phyloP scores from a whole-genome alignment of 2,329 filamentous ascomycete species.

The Arthrobotrys musiformis region DNA sequence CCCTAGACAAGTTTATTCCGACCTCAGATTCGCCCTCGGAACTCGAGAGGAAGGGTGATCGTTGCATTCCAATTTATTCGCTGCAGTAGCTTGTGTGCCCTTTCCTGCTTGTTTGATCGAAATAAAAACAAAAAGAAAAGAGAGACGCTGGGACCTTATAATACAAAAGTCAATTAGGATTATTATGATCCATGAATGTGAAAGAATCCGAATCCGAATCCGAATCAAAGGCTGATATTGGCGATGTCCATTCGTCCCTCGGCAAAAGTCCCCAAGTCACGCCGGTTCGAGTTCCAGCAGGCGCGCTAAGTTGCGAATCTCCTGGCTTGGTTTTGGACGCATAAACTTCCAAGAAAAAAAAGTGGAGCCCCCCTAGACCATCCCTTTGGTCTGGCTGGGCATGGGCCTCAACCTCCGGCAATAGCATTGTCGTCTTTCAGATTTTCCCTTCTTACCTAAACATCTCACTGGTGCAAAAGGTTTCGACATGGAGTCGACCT shows the following conservation, averaged over 20 bases:
- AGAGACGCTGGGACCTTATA: neutral
- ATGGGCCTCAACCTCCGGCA: conserved; percentile 42
- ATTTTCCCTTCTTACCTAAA: conserved; percentile 51
- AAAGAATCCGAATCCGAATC: conserved; percentile 2
- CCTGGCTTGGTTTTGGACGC: conserved; percentile 44
- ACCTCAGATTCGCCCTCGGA: conserved; percentile 10
- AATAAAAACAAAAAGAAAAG: too few species aligned
- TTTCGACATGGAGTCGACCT: conserved; percentile 51
- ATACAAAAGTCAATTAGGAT: neutral
- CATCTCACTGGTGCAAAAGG: conserved; percentile 50
- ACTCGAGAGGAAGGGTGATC: conserved; percentile 28
- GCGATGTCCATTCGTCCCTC: conserved; percentile 19
- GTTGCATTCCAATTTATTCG: conserved; percentile 45
- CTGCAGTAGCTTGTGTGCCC: conserved; percentile 10
- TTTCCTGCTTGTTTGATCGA: conserved; percentile 1
- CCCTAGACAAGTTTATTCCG: conserved; percentile 46
- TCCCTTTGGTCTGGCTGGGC: conserved; percentile 40
- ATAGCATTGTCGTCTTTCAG: conserved; percentile 34
- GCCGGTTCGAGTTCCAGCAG: conserved; percentile 51
- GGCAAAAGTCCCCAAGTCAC: conserved; percentile 53
- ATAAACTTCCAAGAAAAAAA: conserved; percentile 56
- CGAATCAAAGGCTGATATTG: conserved; percentile 23
- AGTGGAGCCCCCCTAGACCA: conserved; percentile 36
- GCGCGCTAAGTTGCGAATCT: conserved; percentile 56
- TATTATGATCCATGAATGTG: conserved; percentile 6